phyloP scores from a whole-genome alignment of 2,329 filamentous ascomycete genomes.

The Gaeumannomyces tritici region DNA sequence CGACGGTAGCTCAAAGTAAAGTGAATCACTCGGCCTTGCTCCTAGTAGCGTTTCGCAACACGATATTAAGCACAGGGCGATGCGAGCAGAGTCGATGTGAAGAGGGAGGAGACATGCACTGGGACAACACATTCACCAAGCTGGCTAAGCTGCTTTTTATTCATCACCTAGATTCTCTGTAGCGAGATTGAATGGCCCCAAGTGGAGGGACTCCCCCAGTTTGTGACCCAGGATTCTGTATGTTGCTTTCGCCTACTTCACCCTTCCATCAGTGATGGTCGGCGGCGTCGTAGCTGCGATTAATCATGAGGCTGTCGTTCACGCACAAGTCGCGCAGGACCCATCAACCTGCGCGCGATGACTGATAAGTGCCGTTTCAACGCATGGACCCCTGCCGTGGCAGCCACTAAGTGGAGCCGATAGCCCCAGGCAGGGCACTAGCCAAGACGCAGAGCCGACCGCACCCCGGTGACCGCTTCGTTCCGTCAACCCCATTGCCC shows the following conservation, averaged over 20 bases:
- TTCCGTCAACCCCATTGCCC: background rate
- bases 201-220: background rate
- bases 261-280: background rate
- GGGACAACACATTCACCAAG: background rate
- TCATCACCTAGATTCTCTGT: background rate
- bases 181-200: background rate
- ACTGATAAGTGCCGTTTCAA: background rate
- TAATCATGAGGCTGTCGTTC: background rate
- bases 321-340: slow-evolving; percentile 4
- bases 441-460: background rate
- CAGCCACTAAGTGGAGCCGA: background rate
- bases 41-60: background rate
- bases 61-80: background rate
- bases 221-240: background rate
- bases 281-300: background rate
- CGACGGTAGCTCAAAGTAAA: background rate
- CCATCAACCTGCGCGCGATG: background rate
- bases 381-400: background rate
- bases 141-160: background rate
- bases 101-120: background rate
- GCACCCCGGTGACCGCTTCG: background rate
- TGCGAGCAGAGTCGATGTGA: background rate
- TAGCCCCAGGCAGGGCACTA: too few relatives aligned
- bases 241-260: background rate
- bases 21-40: background rate